Evolutionary conservation across 75 land plant species (phyloP).

Genomic region (Larix kaempferi): DNA sequence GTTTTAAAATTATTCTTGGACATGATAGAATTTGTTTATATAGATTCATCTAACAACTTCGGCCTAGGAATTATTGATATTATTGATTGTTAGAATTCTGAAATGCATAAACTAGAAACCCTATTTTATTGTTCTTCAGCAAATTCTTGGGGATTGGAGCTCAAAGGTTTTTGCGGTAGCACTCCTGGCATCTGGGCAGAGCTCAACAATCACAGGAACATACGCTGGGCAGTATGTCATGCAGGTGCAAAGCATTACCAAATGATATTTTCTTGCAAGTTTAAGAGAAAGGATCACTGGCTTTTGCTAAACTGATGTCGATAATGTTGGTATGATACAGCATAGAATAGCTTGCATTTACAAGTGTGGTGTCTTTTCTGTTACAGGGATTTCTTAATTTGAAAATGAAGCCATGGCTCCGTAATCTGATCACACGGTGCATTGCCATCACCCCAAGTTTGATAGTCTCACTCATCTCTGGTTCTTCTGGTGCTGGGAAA

Average conservation of each 20-base stretch:
- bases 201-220: conserved; percentile 39
- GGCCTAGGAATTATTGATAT: too few species aligned
- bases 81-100: too few species aligned
- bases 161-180: conserved; percentile 21
- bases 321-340: too few species aligned
- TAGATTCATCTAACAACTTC: too few species aligned
- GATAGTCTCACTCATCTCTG: conserved; percentile 62
- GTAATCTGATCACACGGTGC: conserved; percentile 63
- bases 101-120: too few species aligned
- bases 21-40: too few species aligned
- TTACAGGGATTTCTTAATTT: conserved; percentile 76
- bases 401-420: conserved; percentile 54
- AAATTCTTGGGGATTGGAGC: conserved; percentile 19
- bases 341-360: too few species aligned
- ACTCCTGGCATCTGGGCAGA: conserved; percentile 33
- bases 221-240: conserved; percentile 33
- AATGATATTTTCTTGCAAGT: too few species aligned
- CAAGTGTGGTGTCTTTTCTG: too few species aligned
- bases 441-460: conserved; percentile 78
- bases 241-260: conserved; percentile 9
- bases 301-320: too few species aligned
- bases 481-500: conserved; percentile 63
- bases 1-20: too few species aligned
- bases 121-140: neutral
- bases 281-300: too few species aligned